A percentile compares a stretch with the other conserved stretches of the same genome.
These are phyloP conservation scores for Diaporthe citrichinensis DNA, from an alignment of 2,329 filamentous ascomycete species.

Conservation along the genomic window DNA sequence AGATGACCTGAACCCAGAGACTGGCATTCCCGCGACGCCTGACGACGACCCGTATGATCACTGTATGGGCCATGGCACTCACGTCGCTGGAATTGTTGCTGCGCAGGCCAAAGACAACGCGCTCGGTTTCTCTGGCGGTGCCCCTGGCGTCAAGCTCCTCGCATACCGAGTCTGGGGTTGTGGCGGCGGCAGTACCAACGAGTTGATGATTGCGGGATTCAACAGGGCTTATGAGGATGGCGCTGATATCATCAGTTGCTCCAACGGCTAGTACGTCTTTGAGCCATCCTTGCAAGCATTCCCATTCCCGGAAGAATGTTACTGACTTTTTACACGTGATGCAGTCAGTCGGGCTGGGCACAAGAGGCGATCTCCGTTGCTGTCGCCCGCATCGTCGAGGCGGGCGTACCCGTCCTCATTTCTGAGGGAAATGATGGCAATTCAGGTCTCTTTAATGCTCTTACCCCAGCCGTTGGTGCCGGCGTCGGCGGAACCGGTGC, in stretches of 20 bases:
- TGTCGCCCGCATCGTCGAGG: conserved; percentile 3
- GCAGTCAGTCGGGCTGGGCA: conserved; percentile 5
- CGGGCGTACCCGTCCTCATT: conserved; percentile 5
- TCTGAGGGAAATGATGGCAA: conserved; percentile 7
- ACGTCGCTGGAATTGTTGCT: conserved; percentile 47
- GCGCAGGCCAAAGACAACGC: conserved; percentile 11
- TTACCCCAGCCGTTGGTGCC: background rate
- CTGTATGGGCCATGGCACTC: conserved; percentile 45
- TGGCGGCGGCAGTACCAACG: conserved; percentile 25
- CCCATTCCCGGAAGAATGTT: background rate
- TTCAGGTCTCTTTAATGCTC: background rate
- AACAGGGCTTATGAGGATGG: conserved; percentile 20
- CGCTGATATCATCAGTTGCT: conserved; percentile 20
- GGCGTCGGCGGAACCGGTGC: conserved; percentile 11
- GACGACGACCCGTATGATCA: conserved; percentile 52
- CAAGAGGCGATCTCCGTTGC: conserved; percentile 17
- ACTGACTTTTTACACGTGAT: background rate
- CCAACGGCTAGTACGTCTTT: conserved; percentile 19
- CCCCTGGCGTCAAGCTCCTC: conserved; percentile 51
- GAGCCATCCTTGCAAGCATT: background rate
- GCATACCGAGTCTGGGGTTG: conserved; percentile 50
- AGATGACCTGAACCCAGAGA: conserved; percentile 46
- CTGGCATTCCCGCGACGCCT: conserved; percentile 44
- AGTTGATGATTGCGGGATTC: conserved; percentile 31
- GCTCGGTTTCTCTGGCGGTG: conserved; percentile 49